phyloP scores from a whole-genome alignment of 345 rosid species.

The Corchorus olitorius region DNA sequence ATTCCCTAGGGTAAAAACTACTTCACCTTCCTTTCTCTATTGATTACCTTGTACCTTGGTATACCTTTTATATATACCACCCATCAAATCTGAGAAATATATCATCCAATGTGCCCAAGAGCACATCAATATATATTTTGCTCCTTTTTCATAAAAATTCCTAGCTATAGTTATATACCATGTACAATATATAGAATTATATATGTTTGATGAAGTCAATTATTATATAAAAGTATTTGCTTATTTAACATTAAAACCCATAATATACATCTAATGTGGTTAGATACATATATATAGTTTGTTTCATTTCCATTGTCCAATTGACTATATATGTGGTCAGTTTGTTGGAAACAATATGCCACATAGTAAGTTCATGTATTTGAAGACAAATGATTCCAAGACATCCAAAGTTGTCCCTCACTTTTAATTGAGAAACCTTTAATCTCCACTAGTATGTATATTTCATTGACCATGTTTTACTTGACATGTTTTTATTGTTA shows the following conservation, averaged over 20 bases:
- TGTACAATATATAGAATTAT: neutral
- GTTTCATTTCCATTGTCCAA: neutral
- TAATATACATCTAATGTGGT: neutral
- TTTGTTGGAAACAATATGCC: neutral
- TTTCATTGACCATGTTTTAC: neutral
- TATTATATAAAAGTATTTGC: neutral
- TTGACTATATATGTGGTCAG: neutral
- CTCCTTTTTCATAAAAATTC: too few relatives aligned
- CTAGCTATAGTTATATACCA: neutral
- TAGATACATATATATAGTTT: neutral
- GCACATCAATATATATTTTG: neutral
- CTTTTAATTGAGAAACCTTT: conserved; percentile 11
- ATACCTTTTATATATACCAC: too few relatives aligned
- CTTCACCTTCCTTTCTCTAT: conserved; percentile 8
- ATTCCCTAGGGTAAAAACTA: conserved; percentile 11
- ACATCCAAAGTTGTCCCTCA: conserved; percentile 12
- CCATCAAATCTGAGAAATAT: too few relatives aligned
- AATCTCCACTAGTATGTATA: conserved; percentile 1
- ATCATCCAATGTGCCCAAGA: neutral
- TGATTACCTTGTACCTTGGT: neutral
- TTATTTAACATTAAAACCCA: neutral
- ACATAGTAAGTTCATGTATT: conserved; percentile 12
- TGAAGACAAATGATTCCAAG: neutral
- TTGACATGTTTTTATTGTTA: neutral
- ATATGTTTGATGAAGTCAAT: too few relatives aligned